Conservation (phyloP, 768 basidiomycete species). For the Tylopilus balloui region DNA sequence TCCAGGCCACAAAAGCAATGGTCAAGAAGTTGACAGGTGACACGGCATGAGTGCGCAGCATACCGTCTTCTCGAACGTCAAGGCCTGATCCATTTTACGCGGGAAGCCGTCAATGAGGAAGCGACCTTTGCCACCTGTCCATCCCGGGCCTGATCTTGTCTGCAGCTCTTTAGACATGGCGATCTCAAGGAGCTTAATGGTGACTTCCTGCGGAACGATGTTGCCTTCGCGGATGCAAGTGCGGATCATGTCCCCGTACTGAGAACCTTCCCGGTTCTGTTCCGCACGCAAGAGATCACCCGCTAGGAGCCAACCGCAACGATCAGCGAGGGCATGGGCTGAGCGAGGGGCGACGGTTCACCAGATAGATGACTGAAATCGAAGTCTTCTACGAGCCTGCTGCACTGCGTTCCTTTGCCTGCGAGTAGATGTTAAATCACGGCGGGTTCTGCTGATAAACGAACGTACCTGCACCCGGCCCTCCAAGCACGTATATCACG, state of each 20-base stretch:
- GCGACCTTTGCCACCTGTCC: slow-evolving; percentile 69
- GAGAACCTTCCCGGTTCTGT: slow-evolving; percentile 79
- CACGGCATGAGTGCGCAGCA: slow-evolving; percentile 17
- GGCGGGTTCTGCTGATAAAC: slow-evolving; percentile 2
- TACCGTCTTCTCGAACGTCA: slow-evolving; percentile 85
- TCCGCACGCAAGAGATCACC: slow-evolving; percentile 98
- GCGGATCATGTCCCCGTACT: slow-evolving; percentile 80
- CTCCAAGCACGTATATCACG: slow-evolving; percentile 94
- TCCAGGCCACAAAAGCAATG: not conserved
- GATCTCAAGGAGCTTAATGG: slow-evolving; percentile 90
- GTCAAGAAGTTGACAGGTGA: not conserved
- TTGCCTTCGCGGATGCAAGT: slow-evolving; percentile 85
- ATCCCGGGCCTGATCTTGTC: slow-evolving; percentile 44
- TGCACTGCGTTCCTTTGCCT: slow-evolving; percentile 98
- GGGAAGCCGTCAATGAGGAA: slow-evolving; percentile 98
- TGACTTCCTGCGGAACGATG: slow-evolving; percentile 97
- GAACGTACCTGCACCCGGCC: slow-evolving; percentile 83
- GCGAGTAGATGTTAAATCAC: slow-evolving; percentile 7
- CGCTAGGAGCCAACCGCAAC: slow-evolving; percentile 43
- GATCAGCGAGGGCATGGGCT: slow-evolving; percentile 9
- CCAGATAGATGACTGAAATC: slow-evolving; percentile 92
- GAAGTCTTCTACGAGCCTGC: slow-evolving; percentile 75
- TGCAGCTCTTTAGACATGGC: slow-evolving; percentile 73
- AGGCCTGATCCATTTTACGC: slow-evolving; percentile 96
- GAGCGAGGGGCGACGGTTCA: slow-evolving; percentile 31